Percentiles rank a stretch among this genome's conserved stretches.
These are phyloP conservation scores for Pichia nanzhaoensis DNA, from an alignment of 805 yeast species.

Conservation along the genomic window DNA sequence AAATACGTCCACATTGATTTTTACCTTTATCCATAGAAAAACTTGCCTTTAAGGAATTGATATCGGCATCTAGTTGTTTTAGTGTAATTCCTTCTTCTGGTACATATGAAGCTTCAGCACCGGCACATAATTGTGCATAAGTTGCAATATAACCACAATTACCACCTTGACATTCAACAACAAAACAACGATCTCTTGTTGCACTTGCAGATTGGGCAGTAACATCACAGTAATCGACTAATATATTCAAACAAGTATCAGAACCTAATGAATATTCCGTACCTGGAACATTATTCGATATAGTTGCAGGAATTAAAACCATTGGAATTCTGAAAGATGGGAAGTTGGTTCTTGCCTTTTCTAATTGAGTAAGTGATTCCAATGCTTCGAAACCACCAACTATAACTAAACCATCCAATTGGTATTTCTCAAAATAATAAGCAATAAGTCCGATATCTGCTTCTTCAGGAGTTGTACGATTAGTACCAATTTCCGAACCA, in stretches of 20 bases:
- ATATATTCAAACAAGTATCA: constrained; percentile 67
- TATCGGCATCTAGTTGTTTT: constrained; percentile 57
- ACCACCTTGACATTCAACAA: constrained; percentile 83
- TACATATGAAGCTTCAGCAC: constrained; percentile 68
- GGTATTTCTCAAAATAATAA: constrained; percentile 60
- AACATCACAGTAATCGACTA: constrained; percentile 71
- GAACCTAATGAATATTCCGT: constrained; percentile 72
- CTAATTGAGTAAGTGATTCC: constrained; percentile 61
- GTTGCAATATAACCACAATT: constrained; percentile 76
- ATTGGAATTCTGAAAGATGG: constrained; percentile 74
- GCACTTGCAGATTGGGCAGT: constrained; percentile 75
- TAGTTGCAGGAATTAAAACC: constrained; percentile 73
- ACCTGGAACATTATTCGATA: constrained; percentile 77
- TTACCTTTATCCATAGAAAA: constrained; percentile 59
- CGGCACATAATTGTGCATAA: constrained; percentile 58
- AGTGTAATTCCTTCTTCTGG: constrained; percentile 66
- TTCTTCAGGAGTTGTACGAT: constrained; percentile 60
- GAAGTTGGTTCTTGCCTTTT: constrained; percentile 50
- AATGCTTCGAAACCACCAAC: constrained; percentile 84
- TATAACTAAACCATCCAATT: constrained; percentile 62
- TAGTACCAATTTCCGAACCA: constrained; percentile 80
- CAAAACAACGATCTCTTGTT: constrained; percentile 70
- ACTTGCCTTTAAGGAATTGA: constrained; percentile 50
- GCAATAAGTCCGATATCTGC: constrained; percentile 66
- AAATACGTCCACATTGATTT: constrained; percentile 60